A percentile compares a stretch with the other conserved stretches of the same genome.
Conservation (phyloP, 1,284 basidiomycete species). For the Papiliotrema nemorosa region DNA sequence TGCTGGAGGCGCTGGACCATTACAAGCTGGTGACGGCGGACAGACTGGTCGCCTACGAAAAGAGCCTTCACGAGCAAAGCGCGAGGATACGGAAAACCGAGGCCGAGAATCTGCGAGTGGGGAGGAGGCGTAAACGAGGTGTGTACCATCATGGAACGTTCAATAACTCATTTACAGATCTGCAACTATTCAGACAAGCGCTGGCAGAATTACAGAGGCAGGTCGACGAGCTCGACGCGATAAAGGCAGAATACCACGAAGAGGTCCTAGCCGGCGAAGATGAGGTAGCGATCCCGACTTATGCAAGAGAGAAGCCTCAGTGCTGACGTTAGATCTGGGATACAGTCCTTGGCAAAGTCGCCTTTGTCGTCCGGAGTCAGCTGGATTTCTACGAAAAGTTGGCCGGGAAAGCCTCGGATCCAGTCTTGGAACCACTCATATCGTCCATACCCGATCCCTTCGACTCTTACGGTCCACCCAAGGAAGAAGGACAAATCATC, state of each 20-base stretch:
- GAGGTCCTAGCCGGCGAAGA: slow-evolving; percentile 90
- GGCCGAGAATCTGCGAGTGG: slow-evolving; percentile 70
- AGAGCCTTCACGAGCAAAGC: slow-evolving; percentile 73
- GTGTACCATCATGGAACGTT: slow-evolving; percentile 34
- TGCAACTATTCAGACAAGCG: slow-evolving; percentile 82
- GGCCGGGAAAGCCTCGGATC: slow-evolving; percentile 74
- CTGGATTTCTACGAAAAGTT: slow-evolving; percentile 51
- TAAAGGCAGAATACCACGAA: slow-evolving; percentile 52
- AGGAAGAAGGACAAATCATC: slow-evolving; percentile 86
- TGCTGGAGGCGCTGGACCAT: slow-evolving; percentile 75
- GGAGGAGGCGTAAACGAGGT: slow-evolving; percentile 72
- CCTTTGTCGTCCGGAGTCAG: slow-evolving; percentile 46
- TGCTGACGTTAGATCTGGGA: slow-evolving; percentile 64
- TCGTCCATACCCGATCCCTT: slow-evolving; percentile 89
- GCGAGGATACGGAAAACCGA: slow-evolving; percentile 85
- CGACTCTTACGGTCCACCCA: slow-evolving; percentile 82
- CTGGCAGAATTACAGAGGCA: slow-evolving; percentile 76
- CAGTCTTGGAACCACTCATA: slow-evolving; percentile 83
- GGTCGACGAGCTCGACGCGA: slow-evolving; percentile 55
- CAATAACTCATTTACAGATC: slow-evolving; percentile 54
- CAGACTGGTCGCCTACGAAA: slow-evolving; percentile 74
- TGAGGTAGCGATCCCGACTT: slow-evolving; percentile 49
- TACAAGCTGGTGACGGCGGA: slow-evolving; percentile 60
- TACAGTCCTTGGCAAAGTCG: slow-evolving; percentile 74
- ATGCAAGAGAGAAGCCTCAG: background rate